Evolutionary conservation across 306 rosid genomes (phyloP), one percentile per base, ranked within the genome.

Genomic region (Carpinus viminea): DNA sequence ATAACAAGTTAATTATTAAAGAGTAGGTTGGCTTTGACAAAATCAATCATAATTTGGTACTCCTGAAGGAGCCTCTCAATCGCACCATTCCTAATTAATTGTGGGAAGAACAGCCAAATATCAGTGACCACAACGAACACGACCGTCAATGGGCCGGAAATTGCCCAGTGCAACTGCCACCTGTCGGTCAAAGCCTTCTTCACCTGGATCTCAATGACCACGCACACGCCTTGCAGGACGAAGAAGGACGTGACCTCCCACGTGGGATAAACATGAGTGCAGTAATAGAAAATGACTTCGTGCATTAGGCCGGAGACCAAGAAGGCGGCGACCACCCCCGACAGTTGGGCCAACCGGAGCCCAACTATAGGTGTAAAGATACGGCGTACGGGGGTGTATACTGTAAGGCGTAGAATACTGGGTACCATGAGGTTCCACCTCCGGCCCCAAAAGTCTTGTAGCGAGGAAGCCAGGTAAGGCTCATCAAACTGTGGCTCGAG

Each of bases 171-270:
- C 76, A 87, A 5, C 80, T 77, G 31, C 93, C 94, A 85, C 76
- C 74, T 84, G 2, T 68, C 78, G 0, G 73, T 7, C 13, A 50
- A 3, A 8, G 24, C 80, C 76, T 64, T 90, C 83, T 92, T 94
- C 31, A 7, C 88, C 61, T 10, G 87, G 77, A 86, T 79, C 91
- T 94, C 97, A 1, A 51, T 72, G 1, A 64, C 90, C 7, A 76
- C 65, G 74, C 89, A 88, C 3, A 36, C 5, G 1, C 98, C 98
- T 0, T 94, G 97, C 0, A 92, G 56, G 38, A 89, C 74, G 20
- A 91, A 92, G 46, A 92, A 94, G 66, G 82, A 74, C n/a, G 91
- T 88, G 73, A 89, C 97, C 48, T 94, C 97, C 97, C 98, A 92
- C 55, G 95, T 91, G 72, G 96, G 97, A 68, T 62, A 11, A 47